These are phyloP conservation scores for Verticillium zaregamsianum DNA, from an alignment of 2,329 filamentous ascomycete species.

Conservation along the genomic window DNA sequence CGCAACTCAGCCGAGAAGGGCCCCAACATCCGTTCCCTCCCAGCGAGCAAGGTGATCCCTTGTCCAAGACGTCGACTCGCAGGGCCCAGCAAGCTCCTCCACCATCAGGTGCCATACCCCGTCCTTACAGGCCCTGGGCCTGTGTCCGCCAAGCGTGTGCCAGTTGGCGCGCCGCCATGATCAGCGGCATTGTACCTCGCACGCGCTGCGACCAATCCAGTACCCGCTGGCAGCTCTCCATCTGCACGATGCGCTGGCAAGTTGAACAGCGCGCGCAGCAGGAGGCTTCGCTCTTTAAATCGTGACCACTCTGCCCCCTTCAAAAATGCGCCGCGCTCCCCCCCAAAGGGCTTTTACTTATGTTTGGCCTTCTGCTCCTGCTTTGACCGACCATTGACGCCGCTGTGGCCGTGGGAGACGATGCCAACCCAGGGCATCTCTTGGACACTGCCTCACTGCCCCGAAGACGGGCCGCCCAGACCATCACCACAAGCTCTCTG, in stretches of 20 bases:
- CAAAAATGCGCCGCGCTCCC: neutral
- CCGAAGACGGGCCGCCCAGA: neutral
- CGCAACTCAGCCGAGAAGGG: neutral
- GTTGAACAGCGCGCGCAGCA: neutral
- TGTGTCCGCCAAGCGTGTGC: neutral
- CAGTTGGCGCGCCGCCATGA: neutral
- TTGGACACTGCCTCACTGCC: no score
- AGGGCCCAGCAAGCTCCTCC: neutral
- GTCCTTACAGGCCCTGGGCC: neutral
- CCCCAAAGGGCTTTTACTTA: neutral
- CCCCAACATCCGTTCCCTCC: neutral
- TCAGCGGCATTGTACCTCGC: constrained; percentile 5
- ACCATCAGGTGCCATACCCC: neutral
- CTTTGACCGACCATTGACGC: no score
- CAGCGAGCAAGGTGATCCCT: neutral
- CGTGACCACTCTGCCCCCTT: neutral
- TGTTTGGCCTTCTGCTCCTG: neutral
- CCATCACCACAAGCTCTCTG: neutral
- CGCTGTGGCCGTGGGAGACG: no score
- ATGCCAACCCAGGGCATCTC: no score
- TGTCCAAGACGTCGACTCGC: neutral
- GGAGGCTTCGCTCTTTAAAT: neutral
- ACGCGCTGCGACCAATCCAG: neutral
- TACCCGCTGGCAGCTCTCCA: neutral
- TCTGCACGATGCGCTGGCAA: constrained; percentile 18